Conservation (phyloP, 139 green algal genomes). For the Volvox reticuliferus region DNA sequence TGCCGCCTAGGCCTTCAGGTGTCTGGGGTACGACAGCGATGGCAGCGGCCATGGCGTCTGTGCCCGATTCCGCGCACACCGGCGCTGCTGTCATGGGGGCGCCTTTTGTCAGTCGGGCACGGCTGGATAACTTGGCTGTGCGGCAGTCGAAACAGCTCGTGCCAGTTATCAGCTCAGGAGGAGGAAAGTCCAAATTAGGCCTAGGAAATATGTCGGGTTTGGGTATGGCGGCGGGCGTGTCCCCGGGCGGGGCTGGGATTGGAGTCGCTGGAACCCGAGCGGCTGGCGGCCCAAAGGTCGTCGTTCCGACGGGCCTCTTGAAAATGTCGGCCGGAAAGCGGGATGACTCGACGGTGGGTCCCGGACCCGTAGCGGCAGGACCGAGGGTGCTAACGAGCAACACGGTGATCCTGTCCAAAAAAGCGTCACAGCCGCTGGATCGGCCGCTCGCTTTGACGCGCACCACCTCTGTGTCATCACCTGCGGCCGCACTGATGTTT, state of each 20-base stretch:
- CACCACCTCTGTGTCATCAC: neutral
- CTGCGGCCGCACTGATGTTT: neutral
- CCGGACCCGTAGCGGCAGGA: neutral
- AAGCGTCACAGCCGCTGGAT: constrained; percentile 8
- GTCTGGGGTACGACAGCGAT: constrained; percentile 10
- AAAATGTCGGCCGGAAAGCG: constrained; percentile 9
- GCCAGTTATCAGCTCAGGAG: constrained; percentile 40
- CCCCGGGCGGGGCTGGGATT: neutral
- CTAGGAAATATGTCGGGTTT: neutral
- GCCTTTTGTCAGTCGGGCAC: neutral
- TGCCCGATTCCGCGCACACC: neutral
- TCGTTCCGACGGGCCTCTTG: neutral
- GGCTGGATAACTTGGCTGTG: constrained; percentile 51
- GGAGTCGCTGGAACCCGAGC: neutral
- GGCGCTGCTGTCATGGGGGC: neutral
- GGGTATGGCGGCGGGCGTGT: neutral
- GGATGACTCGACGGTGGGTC: neutral
- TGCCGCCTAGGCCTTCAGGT: neutral
- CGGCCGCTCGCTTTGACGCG: neutral
- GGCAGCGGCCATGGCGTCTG: neutral
- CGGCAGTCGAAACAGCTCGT: constrained; percentile 64
- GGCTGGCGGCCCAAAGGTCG: neutral
- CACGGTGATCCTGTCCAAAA: constrained; percentile 21
- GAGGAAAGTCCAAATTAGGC: constrained; percentile 9
- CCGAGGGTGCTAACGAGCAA: neutral